These are phyloP conservation scores for Monosiga brevicollis DNA, from an alignment of 78 protist species.

Conservation along the genomic window DNA sequence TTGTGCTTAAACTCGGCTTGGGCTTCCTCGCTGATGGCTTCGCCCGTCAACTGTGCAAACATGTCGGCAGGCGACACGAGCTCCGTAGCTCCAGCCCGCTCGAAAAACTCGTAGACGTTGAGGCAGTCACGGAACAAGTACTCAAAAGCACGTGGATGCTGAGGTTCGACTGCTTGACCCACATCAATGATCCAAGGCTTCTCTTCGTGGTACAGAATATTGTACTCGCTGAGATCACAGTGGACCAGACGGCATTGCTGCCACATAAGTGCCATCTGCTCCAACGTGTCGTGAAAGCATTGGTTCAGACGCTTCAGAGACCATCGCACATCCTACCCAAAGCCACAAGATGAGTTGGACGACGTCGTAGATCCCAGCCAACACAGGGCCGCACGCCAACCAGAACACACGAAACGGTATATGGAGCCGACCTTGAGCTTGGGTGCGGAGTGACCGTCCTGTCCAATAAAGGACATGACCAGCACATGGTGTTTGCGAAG, in stretches of 20 bases:
- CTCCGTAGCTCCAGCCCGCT: not conserved
- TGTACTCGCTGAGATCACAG: not conserved
- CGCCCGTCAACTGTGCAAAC: not conserved
- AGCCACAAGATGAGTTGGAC: no score
- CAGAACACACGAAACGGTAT: no score
- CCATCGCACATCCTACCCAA: no score
- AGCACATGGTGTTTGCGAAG: not conserved
- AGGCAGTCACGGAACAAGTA: not conserved
- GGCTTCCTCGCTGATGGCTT: not conserved
- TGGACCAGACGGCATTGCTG: not conserved
- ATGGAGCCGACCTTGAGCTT: not conserved
- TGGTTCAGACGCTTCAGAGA: not conserved
- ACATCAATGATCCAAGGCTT: not conserved
- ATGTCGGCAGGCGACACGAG: not conserved
- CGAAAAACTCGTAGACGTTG: not conserved
- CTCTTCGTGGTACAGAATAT: not conserved
- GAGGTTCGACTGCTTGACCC: not conserved
- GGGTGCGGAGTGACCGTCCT: not conserved
- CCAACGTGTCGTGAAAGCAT: not conserved
- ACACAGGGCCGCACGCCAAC: no score
- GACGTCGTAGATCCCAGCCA: no score
- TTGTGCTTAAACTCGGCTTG: not conserved
- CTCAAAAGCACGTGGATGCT: not conserved
- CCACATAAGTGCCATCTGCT: not conserved
- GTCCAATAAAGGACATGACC: not conserved